Base-by-base conservation (phyloP, 2,329 filamentous ascomycete species). In the Penicillium hesseltinei region DNA sequence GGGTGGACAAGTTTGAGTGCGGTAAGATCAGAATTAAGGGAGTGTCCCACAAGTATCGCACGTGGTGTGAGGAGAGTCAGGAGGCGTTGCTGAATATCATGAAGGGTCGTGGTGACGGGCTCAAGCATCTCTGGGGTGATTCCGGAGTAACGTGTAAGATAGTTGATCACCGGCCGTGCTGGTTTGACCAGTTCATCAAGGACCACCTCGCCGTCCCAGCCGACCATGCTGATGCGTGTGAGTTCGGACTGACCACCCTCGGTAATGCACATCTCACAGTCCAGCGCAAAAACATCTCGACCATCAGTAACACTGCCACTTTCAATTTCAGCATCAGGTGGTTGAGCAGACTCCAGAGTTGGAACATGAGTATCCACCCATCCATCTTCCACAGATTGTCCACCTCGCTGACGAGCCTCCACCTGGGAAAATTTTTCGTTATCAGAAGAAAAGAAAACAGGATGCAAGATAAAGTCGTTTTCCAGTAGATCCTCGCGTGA, bases 231-330 rank as follows among this genome's bases (percentile, higher is more conserved):
- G 71, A 97, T 88, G 56, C 94, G 87, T 2, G 94, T 95, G 43
- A 99, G 85, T 36, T 92, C 91, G 62, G 89, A 91, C 63, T 90
- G 84, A 47, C 86, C 86, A 59, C 88, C 86, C 58, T 88, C 89
- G 2, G 92, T 95, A 77, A 91, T 87, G 72, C 92, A 96, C 94
- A 99, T 99, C 75, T 99, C 94, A 75, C 94, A 99, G 72, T 99
- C 94, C 54, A 99, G 80, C 1, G 91, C 88, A 48, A 95, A 79
- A 11, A 97, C 79, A 38, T 88, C 83, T 61, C 91, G 85, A 36
- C 92, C 94, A 31, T 86, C 90, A 0, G 91, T 95, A 57, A 96
- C 78, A 73, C 91, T 93, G 54, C 92, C 93, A 65, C 87, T 78
- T 73, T 96, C 82, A 57, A 96, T 86, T 53, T 92, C 84, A 5